These are phyloP conservation scores for Aspergillus texensis DNA, from an alignment of 2,329 filamentous ascomycete genomes.

Conservation along the genomic window DNA sequence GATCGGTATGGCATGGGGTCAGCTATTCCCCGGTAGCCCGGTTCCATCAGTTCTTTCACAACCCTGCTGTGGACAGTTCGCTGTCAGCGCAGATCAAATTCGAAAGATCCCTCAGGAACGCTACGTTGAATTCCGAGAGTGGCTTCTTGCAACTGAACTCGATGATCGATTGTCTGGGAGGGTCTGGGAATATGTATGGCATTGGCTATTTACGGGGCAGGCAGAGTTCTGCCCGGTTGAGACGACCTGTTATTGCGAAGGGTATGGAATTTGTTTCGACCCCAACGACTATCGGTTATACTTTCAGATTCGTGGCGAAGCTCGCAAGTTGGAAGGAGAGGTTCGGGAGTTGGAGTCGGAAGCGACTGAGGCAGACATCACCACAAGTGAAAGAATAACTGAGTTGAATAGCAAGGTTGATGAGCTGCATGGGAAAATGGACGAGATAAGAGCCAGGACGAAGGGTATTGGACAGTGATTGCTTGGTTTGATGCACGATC, in stretches of 20 bases:
- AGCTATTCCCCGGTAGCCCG: slow-evolving; percentile 30
- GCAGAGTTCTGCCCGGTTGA: neutral
- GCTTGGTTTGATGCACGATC: too few species aligned
- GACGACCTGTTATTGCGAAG: neutral
- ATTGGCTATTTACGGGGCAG: neutral
- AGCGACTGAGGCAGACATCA: neutral
- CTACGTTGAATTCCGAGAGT: neutral
- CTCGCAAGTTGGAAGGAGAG: neutral
- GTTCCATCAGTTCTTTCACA: slow-evolving; percentile 17
- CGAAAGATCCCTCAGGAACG: neutral
- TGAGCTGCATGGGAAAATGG: neutral
- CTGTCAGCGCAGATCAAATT: neutral
- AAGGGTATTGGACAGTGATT: neutral
- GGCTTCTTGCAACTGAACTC: neutral
- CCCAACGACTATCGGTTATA: neutral
- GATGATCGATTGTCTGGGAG: neutral
- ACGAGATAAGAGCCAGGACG: neutral
- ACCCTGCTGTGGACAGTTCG: neutral
- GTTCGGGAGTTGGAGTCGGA: neutral
- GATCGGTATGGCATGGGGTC: slow-evolving; percentile 29
- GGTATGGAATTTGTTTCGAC: neutral
- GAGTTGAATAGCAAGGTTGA: neutral
- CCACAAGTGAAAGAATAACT: neutral
- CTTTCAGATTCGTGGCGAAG: neutral
- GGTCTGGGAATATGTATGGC: neutral